Evolutionary conservation across 2,329 filamentous ascomycete species (phyloP), one percentile per base, ranked within the genome.

Genomic region (Chrysosporium queenslandicum): DNA sequence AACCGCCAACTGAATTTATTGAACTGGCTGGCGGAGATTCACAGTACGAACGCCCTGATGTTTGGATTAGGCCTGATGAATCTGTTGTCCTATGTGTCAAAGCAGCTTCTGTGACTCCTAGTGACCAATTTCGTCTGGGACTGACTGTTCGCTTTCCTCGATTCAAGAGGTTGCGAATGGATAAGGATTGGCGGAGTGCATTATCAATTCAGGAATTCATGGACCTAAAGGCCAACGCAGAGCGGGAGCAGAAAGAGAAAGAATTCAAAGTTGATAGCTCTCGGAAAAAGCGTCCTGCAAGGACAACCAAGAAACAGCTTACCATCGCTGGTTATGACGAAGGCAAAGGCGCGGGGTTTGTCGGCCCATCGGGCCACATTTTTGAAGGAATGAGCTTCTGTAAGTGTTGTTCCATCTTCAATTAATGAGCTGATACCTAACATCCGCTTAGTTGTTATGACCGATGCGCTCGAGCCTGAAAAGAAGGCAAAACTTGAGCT

Each of bases 41-140:
- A 7, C 85, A 92, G 62, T 75, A 78, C 56, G 91, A 97, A 67
- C 75, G 77, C 43, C 92, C 92, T 0, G 91, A 98, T 62, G 79
- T 90, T 50, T 98, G 90, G 90, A 97, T 98, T 62, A 83, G 85
- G 30, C 89, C 92, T 0, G 82, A 80, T 49, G 87, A 97, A 55
- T 96, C 90, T 0, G 69, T 98, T 14, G 88, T 98, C 1, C 61
- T 98, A 0, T 85, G 86, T 41, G 86, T 92, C 56, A 98, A 97
- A 68, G 92, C 90, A 2, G 85, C 91, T 0, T 87, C 83, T 18
- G 80, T 94, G 0, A 80, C 78, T 0, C 70, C 74, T 0, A 91
- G 86, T 0, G 85, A 90, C 49, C 81, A 85, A 54, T 97, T 96
- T 64, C 82, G 84, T 6, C 80, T 80, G 14, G 80, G 80, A 1